Conservation (phyloP, 108 stramenopile genomes). For the Fragilaria radians region DNA sequence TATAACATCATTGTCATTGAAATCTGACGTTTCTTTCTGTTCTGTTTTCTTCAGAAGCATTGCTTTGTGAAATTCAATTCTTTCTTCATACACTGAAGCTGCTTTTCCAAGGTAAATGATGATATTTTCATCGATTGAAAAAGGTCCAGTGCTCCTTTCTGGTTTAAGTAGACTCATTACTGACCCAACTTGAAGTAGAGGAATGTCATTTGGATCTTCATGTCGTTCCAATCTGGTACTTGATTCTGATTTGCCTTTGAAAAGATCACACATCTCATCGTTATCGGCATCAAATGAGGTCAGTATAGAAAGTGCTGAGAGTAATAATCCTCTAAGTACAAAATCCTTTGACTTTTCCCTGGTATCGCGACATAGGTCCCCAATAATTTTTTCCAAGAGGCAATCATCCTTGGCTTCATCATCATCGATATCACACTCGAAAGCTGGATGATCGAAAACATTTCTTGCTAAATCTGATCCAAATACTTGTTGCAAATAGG, state of each 20-base stretch:
- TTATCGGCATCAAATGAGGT: slow-evolving; percentile 3
- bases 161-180: slow-evolving; percentile 11
- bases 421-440: slow-evolving; percentile 23
- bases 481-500: slow-evolving; percentile 44
- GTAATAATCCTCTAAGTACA: slow-evolving; percentile 32
- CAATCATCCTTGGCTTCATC: slow-evolving; percentile 14
- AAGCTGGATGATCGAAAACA: slow-evolving; percentile 29
- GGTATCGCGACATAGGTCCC: not conserved
- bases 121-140: slow-evolving; percentile 35
- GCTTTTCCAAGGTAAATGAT: slow-evolving; percentile 59
- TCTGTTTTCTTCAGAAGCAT: slow-evolving; percentile 15
- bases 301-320: slow-evolving; percentile 48
- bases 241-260: not conserved
- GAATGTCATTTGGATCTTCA: slow-evolving; percentile 12
- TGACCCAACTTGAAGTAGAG: slow-evolving; percentile 47
- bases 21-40: not conserved
- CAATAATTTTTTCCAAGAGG: not conserved
- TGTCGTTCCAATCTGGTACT: not conserved
- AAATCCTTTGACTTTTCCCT: not conserved
- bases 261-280: not conserved
- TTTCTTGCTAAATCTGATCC: slow-evolving; percentile 20
- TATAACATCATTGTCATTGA: not conserved
- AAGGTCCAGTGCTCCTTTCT: not conserved
- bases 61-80: slow-evolving; percentile 68
- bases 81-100: slow-evolving; percentile 59